Percentiles rank a stretch among this genome's conserved stretches.
These are phyloP conservation scores for Boletus sp. DNA, from an alignment of 768 basidiomycete genomes.

Conservation along the genomic window DNA sequence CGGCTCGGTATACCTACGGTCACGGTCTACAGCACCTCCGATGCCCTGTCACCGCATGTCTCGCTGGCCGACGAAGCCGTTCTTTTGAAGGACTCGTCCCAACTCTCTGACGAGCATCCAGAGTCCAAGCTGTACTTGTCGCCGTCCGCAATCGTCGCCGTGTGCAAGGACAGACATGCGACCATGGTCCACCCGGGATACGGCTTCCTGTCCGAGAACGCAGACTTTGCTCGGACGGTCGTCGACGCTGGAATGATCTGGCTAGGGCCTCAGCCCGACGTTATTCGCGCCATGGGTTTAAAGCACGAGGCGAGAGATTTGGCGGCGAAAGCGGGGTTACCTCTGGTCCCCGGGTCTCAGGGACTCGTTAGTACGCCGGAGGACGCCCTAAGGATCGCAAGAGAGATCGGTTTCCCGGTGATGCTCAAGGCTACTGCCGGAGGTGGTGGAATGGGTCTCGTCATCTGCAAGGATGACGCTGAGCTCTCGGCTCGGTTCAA, in stretches of 20 bases:
- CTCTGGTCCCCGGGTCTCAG: conserved; percentile 56
- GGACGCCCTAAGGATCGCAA: conserved; percentile 42
- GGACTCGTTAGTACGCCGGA: conserved; percentile 42
- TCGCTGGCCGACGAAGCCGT: conserved; percentile 51
- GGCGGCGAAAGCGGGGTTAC: conserved; percentile 48
- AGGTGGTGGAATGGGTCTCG: conserved; percentile 69
- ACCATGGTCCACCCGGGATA: conserved; percentile 65
- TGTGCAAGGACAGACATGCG: conserved; percentile 40
- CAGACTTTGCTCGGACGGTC: conserved; percentile 49
- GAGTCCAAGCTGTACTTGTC: conserved; percentile 49
- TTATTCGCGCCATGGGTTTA: conserved; percentile 55
- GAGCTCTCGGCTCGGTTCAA: conserved; percentile 40
- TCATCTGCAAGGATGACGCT: conserved; percentile 45
- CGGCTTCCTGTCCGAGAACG: conserved; percentile 66
- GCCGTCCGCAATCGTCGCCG: conserved; percentile 36
- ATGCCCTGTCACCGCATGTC: conserved; percentile 59
- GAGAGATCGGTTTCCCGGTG: conserved; percentile 53
- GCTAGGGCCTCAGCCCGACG: conserved; percentile 52
- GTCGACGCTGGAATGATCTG: conserved; percentile 50
- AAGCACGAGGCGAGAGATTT: conserved; percentile 57
- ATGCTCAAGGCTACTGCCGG: conserved; percentile 69
- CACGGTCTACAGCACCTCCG: conserved; percentile 59
- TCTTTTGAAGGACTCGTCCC: conserved; percentile 29
- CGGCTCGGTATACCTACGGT: conserved; percentile 50
- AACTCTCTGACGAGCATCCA: conserved; percentile 14